These are phyloP conservation scores for Tuber borchii DNA, from an alignment of 495 filamentous ascomycete species.

Conservation along the genomic window DNA sequence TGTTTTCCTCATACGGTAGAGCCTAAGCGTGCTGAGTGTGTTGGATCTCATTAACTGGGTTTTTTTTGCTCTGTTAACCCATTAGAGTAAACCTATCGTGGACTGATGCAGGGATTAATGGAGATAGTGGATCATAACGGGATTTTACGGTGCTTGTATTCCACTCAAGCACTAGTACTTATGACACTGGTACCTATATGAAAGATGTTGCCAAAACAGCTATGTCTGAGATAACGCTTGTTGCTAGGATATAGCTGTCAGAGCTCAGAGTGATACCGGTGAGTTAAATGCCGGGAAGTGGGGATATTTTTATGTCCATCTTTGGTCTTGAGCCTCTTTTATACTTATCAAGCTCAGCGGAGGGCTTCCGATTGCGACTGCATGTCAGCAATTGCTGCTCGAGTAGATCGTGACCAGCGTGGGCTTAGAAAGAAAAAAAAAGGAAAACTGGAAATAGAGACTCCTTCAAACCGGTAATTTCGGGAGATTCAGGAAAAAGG, in stretches of 20 bases:
- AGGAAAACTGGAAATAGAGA: too few relatives aligned
- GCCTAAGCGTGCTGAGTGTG: too few relatives aligned
- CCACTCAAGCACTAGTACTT: too few relatives aligned
- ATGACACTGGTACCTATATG: not conserved
- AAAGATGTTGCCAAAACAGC: not conserved
- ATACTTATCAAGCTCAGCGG: not conserved
- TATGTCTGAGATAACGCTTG: not conserved
- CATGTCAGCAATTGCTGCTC: not conserved
- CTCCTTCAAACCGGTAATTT: slow-evolving; percentile 2
- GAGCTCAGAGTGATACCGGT: not conserved
- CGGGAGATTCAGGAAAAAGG: not conserved
- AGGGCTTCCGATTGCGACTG: not conserved
- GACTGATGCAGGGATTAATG: too few relatives aligned
- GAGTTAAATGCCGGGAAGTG: not conserved
- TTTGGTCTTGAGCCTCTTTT: not conserved
- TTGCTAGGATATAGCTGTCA: not conserved
- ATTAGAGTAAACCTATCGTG: too few relatives aligned
- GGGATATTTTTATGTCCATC: not conserved
- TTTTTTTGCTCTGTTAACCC: too few relatives aligned
- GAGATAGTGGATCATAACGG: too few relatives aligned
- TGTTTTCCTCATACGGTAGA: too few relatives aligned
- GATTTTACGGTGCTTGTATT: not conserved
- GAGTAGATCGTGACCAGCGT: not conserved
- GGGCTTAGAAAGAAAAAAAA: not conserved
- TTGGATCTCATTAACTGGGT: too few relatives aligned